A percentile compares a stretch with the other conserved stretches of the same genome.
Evolutionary conservation across 371 early-diverging fungal species (phyloP).

Genomic region (Mucor circinelloides): DNA sequence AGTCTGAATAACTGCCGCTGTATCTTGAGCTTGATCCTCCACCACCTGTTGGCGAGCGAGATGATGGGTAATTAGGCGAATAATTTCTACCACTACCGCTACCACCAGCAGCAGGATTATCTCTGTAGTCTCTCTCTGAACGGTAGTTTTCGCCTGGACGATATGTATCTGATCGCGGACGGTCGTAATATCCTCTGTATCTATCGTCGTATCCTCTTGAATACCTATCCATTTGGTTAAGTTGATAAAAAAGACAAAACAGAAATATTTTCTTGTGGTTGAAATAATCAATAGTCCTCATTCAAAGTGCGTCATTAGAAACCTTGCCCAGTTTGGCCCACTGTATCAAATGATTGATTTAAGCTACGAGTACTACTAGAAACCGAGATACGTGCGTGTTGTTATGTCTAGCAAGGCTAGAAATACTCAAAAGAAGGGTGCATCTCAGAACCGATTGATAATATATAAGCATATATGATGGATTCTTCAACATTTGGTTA

Average conservation of each 20-base stretch:
- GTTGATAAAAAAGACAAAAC: neutral
- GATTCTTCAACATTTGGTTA: too few species aligned
- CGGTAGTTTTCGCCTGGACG: conserved; percentile 50
- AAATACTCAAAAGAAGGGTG: too few species aligned
- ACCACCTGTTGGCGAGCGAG: conserved; percentile 27
- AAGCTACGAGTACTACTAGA: too few species aligned
- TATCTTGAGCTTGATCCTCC: conserved; percentile 4
- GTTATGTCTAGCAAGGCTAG: too few species aligned
- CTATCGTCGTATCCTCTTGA: conserved; percentile 50
- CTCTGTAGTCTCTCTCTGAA: conserved; percentile 43
- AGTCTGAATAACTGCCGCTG: conserved; percentile 24
- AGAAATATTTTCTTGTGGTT: neutral
- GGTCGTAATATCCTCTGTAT: conserved; percentile 45
- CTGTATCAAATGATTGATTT: too few species aligned
- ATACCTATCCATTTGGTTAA: conserved; percentile 40
- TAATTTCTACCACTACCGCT: conserved; percentile 19
- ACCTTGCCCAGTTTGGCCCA: too few species aligned
- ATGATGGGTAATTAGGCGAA: conserved; percentile 32
- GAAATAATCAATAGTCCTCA: neutral
- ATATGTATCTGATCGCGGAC: conserved; percentile 50
- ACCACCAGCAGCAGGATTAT: conserved; percentile 22
- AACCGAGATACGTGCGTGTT: too few species aligned
- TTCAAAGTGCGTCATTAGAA: too few species aligned
- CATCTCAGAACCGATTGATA: too few species aligned
- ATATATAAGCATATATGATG: too few species aligned